These are phyloP conservation scores for Trichoderma sp. DNA, from an alignment of 2,329 filamentous ascomycete genomes.

Conservation along the genomic window DNA sequence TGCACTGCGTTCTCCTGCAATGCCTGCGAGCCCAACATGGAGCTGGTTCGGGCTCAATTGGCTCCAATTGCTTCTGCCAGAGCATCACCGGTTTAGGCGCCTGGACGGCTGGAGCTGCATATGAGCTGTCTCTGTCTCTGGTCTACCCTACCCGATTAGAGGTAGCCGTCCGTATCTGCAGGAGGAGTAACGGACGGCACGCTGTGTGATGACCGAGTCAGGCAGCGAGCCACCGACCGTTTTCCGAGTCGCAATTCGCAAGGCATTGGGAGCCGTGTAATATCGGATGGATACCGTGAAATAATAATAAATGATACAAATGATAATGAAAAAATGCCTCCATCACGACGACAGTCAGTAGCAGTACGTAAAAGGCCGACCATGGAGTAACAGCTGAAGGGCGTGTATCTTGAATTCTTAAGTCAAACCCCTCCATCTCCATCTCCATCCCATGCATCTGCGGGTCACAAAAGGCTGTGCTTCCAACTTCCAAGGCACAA, in stretches of 20 bases:
- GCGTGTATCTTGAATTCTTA: background rate
- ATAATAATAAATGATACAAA: background rate
- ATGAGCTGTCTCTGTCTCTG: constrained; percentile 3
- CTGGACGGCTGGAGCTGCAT: background rate
- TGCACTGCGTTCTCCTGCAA: constrained; percentile 2
- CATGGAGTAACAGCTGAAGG: background rate
- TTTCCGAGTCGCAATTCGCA: background rate
- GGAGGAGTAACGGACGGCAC: background rate
- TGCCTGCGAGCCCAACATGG: constrained; percentile 20
- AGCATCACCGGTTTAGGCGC: constrained; percentile 2
- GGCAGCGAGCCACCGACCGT: constrained; percentile 9
- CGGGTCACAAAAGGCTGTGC: constrained; percentile 8
- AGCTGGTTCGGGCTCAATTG: constrained; percentile 5
- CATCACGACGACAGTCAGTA: background rate
- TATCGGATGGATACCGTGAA: background rate
- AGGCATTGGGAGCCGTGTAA: background rate
- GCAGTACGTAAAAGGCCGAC: background rate
- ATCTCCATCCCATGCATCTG: background rate
- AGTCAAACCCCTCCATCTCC: background rate
- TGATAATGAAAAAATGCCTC: background rate
- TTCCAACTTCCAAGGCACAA: constrained; percentile 14
- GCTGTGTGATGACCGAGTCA: constrained; percentile 7
- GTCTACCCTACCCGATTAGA: background rate
- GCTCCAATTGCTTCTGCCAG: background rate
- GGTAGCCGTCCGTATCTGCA: background rate